phyloP scores from a whole-genome alignment of 2,329 filamentous ascomycete species.

The Colletotrichum falcatum region DNA sequence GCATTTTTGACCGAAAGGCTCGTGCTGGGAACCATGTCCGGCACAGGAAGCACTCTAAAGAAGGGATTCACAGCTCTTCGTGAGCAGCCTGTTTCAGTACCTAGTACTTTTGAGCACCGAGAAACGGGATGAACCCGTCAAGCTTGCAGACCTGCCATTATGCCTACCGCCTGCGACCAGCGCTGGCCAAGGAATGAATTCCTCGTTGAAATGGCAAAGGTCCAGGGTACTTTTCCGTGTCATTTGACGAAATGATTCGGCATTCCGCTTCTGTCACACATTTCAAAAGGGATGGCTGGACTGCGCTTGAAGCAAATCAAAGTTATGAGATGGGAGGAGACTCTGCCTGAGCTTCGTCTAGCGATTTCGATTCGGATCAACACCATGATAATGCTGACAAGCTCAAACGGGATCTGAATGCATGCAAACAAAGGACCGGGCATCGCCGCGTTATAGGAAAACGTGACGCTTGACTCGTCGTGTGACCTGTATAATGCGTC shows the following conservation, averaged over 20 bases:
- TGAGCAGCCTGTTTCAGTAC: constrained; percentile 13
- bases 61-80: neutral
- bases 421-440: neutral
- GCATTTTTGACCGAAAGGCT: constrained; percentile 3
- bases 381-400: neutral
- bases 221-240: neutral
- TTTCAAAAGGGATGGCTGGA: neutral
- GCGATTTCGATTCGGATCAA: too few species aligned
- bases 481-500: neutral
- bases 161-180: neutral
- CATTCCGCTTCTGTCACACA: neutral
- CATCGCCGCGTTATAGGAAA: neutral
- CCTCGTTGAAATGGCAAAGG: neutral
- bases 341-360: too few species aligned
- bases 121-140: constrained; percentile 20
- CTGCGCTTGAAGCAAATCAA: neutral
- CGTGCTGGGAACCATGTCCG: constrained; percentile 12
- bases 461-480: neutral
- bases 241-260: neutral
- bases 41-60: constrained; percentile 15
- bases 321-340: neutral
- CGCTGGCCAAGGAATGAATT: neutral
- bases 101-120: neutral
- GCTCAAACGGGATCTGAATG: neutral
- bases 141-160: neutral